Evolutionary conservation across 805 yeast genomes (phyloP).

Genomic region (Ogataea nonfermentans): DNA sequence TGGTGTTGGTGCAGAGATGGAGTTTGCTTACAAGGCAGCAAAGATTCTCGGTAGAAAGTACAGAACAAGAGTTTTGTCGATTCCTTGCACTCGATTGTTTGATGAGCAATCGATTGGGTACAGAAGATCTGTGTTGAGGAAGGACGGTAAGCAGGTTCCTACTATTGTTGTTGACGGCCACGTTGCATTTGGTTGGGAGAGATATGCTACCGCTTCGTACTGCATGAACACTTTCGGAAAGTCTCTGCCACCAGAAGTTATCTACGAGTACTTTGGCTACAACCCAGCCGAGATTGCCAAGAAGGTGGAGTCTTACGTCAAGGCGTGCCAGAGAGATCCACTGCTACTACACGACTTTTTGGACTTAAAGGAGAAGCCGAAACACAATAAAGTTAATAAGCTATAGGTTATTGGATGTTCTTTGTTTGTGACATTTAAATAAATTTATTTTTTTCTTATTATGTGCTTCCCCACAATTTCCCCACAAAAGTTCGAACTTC

Average conservation of each 20-base stretch:
- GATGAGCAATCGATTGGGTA: conserved; percentile 81
- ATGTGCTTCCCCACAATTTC: conserved; percentile 3
- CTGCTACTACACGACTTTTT: conserved; percentile 32
- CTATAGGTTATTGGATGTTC: conserved; percentile 15
- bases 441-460: not conserved
- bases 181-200: conserved; percentile 88
- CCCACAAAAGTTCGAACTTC: conserved; percentile 2
- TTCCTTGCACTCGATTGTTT: conserved; percentile 90
- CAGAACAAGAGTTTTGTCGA: conserved; percentile 78
- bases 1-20: conserved; percentile 94
- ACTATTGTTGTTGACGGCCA: conserved; percentile 90
- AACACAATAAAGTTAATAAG: conserved; percentile 22
- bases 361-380: conserved; percentile 32
- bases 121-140: conserved; percentile 80
- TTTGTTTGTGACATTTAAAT: conserved; percentile 11
- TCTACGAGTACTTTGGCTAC: conserved; percentile 84
- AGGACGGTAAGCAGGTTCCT: conserved; percentile 72
- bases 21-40: conserved; percentile 78
- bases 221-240: conserved; percentile 96
- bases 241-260: conserved; percentile 83
- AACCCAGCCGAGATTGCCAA: conserved; percentile 85
- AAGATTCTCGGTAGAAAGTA: conserved; percentile 58
- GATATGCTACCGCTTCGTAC: conserved; percentile 94
- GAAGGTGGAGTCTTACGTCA: conserved; percentile 32
- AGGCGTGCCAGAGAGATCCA: conserved; percentile 24